These are phyloP conservation scores for Achlya hypogyna DNA, from an alignment of 352 stramenopile genomes.

Conservation along the genomic window DNA sequence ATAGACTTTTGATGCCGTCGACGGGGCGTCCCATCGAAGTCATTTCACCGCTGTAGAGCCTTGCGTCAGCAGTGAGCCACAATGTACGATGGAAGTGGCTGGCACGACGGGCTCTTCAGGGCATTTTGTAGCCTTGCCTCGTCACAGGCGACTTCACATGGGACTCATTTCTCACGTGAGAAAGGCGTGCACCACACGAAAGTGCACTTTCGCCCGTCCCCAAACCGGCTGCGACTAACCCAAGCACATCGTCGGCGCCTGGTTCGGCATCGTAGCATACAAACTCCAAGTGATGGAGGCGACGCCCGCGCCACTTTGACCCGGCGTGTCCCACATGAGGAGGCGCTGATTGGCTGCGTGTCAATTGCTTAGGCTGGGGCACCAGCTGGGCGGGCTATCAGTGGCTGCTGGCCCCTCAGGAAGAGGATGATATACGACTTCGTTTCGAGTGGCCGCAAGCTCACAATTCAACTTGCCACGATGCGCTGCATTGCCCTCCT, in stretches of 20 bases:
- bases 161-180: background rate
- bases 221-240: too few species aligned
- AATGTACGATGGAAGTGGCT: too few species aligned
- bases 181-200: too few species aligned
- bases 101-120: too few species aligned
- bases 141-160: too few species aligned
- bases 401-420: background rate
- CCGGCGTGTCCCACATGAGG: background rate
- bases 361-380: conserved; percentile 7
- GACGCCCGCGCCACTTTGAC: background rate
- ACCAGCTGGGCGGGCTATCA: background rate
- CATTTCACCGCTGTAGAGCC: too few species aligned
- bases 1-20: too few species aligned
- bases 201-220: background rate
- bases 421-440: background rate
- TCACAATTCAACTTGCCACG: background rate
- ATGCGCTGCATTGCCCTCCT: background rate
- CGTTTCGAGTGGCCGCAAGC: background rate
- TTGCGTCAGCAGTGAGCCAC: too few species aligned
- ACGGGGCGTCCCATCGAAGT: too few species aligned
- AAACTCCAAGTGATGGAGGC: background rate
- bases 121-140: too few species aligned
- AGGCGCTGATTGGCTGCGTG: background rate
- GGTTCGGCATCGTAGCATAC: background rate
- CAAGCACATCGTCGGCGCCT: background rate